Percentiles rank a stretch among this genome's conserved stretches.
These are phyloP conservation scores for Hypoxylon lienhwacheense DNA, from an alignment of 495 filamentous ascomycete species.

Conservation along the genomic window DNA sequence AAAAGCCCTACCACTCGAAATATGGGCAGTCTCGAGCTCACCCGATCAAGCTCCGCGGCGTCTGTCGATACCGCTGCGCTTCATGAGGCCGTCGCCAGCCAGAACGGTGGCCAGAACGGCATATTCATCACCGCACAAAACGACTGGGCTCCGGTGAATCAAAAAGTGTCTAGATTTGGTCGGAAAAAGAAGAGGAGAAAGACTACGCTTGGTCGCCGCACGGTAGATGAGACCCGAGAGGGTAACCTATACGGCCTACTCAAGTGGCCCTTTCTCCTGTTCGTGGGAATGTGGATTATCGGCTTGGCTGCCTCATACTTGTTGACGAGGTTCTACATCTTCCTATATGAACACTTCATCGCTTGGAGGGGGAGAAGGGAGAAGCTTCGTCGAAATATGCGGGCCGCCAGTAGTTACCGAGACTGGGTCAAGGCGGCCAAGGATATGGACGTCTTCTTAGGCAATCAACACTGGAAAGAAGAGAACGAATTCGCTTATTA, in stretches of 20 bases:
- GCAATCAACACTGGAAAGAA: conserved; percentile 84
- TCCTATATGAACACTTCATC: conserved; percentile 77
- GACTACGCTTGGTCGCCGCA: conserved; percentile 49
- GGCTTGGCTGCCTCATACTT: conserved; percentile 70
- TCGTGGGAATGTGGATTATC: conserved; percentile 78
- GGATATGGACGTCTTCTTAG: conserved; percentile 77
- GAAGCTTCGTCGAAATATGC: conserved; percentile 67
- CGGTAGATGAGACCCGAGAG: conserved; percentile 90
- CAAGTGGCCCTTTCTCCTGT: conserved; percentile 86
- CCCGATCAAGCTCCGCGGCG: conserved; percentile 26
- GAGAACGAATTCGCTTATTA: conserved; percentile 93
- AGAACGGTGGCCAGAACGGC: conserved; percentile 35
- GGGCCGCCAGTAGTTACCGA: conserved; percentile 68
- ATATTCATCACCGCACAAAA: conserved; percentile 73
- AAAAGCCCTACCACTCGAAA: conserved; percentile 36
- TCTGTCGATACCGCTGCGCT: conserved; percentile 20
- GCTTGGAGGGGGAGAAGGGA: conserved; percentile 75
- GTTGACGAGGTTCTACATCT: conserved; percentile 84
- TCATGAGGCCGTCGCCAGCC: conserved; percentile 16
- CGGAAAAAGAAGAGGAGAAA: conserved; percentile 38
- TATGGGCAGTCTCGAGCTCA: conserved; percentile 25
- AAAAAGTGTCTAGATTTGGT: conserved; percentile 55
- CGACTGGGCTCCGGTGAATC: conserved; percentile 80
- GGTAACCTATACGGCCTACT: conserved; percentile 84
- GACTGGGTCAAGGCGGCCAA: conserved; percentile 81